Base-by-base conservation (phyloP, 2,329 filamentous ascomycete genomes). In the Akanthomyces muscarius region DNA sequence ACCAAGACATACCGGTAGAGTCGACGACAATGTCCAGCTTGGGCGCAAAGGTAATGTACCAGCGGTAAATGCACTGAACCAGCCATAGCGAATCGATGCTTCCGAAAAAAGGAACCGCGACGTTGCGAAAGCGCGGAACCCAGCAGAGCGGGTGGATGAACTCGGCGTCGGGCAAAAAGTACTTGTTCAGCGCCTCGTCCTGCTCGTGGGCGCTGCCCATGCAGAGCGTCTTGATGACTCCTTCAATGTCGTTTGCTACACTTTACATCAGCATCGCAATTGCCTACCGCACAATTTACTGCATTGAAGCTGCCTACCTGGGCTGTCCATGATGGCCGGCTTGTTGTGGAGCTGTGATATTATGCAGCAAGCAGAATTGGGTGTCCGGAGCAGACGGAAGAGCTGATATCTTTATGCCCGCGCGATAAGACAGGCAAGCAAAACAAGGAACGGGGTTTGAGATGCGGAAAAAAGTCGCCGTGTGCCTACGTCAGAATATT, bases 11-110 rank as follows among this genome's bases (percentile, higher is more conserved):
- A 84, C 83, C 79, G 50, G 75, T 74, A 4, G 81, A 83, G 66
- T 91, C 83, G 21, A 97, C 80, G 1, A 82, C 77, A 14, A 94
- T 76, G 50, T 87, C 81, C 67, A 95, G 90, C 21, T 80, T 78
- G 0, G 92, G 92, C 65, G 87, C 91, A 71, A 96, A 80, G 66
- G 94, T 89, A 71, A 92, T 91, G 75, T 96, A 94, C 90, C 89
- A 93, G 47, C 86, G 85, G 71, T 91, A 96, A 63, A 96, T 88
- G 68, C 82, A 81, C 54, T 83, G 77, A 21, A 96, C 81, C 6
- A 90, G 72, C 76, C 81, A 86, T 50, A 90, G 82, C 11, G 89
- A 93, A 66, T 88, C 84, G 28, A 84, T 62, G 1, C 70, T 68
- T 8, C 75, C 73, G 0, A 78, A 67, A 2, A 81, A 68, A 1